phyloP scores from a whole-genome alignment of 106 monocot species.

The Apostasia shenzhenica region DNA sequence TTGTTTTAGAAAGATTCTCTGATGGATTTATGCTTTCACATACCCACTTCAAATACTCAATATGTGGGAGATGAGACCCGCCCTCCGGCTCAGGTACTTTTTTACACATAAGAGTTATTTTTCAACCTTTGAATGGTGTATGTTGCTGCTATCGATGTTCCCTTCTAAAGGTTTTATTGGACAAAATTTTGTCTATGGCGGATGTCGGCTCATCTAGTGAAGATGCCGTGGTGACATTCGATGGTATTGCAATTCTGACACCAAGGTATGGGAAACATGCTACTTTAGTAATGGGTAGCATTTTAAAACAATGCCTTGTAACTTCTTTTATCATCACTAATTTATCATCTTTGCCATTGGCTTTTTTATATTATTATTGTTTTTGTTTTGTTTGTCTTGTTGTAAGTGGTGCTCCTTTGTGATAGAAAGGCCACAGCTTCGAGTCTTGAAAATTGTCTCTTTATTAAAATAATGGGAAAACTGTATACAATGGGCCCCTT shows the following conservation, averaged over 20 bases:
- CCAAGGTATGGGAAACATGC: constrained; percentile 39
- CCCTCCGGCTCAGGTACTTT: constrained; percentile 78
- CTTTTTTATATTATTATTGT: too few species aligned
- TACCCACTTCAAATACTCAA: constrained; percentile 92
- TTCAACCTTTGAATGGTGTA: background rate
- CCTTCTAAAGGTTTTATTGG: constrained; percentile 62
- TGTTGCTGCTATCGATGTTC: background rate
- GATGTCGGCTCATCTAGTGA: constrained; percentile 95
- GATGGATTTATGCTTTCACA: constrained; percentile 90
- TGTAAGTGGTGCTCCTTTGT: too few species aligned
- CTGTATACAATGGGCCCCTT: too few species aligned
- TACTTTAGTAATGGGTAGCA: background rate
- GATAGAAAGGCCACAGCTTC: too few species aligned
- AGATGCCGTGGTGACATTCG: constrained; percentile 88
- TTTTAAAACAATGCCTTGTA: too few species aligned
- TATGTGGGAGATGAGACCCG: constrained; percentile 88
- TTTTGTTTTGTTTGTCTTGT: too few species aligned
- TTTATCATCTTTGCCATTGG: too few species aligned
- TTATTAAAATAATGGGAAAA: too few species aligned
- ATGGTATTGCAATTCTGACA: constrained; percentile 95
- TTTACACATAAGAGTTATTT: background rate
- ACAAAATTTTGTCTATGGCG: constrained; percentile 69
- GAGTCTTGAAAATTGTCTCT: too few species aligned
- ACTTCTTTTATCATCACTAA: too few species aligned
- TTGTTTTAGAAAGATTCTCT: constrained; percentile 81